Evolutionary conservation across 176 grass and related monocot species (phyloP).

Genomic region (Neostapfia colusana): DNA sequence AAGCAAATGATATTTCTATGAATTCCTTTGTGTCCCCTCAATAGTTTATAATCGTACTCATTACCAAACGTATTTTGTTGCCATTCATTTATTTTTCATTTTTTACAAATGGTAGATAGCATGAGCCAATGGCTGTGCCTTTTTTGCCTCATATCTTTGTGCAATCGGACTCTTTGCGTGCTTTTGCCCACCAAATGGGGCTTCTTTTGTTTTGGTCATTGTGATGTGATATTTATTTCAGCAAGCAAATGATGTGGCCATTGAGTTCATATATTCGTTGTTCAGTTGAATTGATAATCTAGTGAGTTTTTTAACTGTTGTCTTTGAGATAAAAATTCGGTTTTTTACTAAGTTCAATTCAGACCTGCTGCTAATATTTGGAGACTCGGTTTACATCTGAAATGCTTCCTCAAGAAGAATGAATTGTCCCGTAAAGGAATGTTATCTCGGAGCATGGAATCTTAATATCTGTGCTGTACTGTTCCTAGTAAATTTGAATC

Average conservation of each 20-base stretch:
- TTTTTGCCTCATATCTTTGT: not conserved
- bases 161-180: not conserved
- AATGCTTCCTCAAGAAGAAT: not conserved
- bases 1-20: not conserved
- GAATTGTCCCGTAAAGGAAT: not conserved
- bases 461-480: not conserved
- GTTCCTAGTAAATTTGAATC: not conserved
- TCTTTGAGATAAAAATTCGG: not conserved
- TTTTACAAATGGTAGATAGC: not conserved
- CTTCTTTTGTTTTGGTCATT: not conserved
- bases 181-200: not conserved
- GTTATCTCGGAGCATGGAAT: constrained; percentile 7
- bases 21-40: not conserved
- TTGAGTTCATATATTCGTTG: not conserved
- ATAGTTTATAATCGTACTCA: not conserved
- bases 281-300: not conserved
- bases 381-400: not conserved
- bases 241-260: not conserved
- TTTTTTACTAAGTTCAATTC: not conserved
- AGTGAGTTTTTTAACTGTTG: not conserved
- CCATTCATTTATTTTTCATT: not conserved
- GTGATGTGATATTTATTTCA: not conserved
- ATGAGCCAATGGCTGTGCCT: not conserved
- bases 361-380: not conserved
- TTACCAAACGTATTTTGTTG: not conserved